Evolutionary conservation across 768 basidiomycete species (phyloP).

Genomic region (Amanita pseudoporphyria): DNA sequence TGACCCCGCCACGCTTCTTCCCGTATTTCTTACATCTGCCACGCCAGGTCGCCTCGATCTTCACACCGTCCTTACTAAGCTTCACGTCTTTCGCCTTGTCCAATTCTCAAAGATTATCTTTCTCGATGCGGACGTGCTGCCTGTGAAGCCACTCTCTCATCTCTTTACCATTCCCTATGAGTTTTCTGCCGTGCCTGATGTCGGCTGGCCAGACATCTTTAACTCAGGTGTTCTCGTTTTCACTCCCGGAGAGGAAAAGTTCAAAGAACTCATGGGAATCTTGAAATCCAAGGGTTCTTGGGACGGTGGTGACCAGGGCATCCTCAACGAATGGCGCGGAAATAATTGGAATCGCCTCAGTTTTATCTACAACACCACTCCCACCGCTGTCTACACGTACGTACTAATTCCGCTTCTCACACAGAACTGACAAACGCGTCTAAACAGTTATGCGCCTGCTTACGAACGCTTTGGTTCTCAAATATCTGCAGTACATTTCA

Average conservation of each 20-base stretch:
- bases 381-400: slow-evolving; percentile 93
- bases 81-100: slow-evolving; percentile 89
- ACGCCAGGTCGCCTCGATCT: slow-evolving; percentile 85
- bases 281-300: slow-evolving; percentile 77
- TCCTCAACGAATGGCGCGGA: slow-evolving; percentile 92
- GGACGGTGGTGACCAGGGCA: slow-evolving; percentile 98
- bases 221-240: slow-evolving; percentile 95
- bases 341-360: slow-evolving; percentile 86
- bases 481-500: slow-evolving; percentile 87
- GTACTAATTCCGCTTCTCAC: slow-evolving; percentile 25
- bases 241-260: slow-evolving; percentile 75
- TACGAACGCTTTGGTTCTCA: slow-evolving; percentile 87
- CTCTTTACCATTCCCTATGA: slow-evolving; percentile 78
- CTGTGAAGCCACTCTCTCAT: slow-evolving; percentile 81
- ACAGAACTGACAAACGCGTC: slow-evolving; percentile 16
- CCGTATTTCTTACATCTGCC: neutral
- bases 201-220: slow-evolving; percentile 99
- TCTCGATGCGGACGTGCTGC: slow-evolving; percentile 88
- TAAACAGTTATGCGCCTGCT: slow-evolving; percentile 83
- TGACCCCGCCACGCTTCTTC: slow-evolving; percentile 12
- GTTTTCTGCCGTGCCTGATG: slow-evolving; percentile 92
- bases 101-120: slow-evolving; percentile 84
- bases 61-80: slow-evolving; percentile 87
- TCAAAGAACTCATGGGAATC: slow-evolving; percentile 59
- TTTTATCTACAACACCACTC: slow-evolving; percentile 98